A percentile compares a stretch with the other conserved stretches of the same genome.
phyloP scores from a whole-genome alignment of 768 basidiomycete genomes.

The Mycena epipterygia region DNA sequence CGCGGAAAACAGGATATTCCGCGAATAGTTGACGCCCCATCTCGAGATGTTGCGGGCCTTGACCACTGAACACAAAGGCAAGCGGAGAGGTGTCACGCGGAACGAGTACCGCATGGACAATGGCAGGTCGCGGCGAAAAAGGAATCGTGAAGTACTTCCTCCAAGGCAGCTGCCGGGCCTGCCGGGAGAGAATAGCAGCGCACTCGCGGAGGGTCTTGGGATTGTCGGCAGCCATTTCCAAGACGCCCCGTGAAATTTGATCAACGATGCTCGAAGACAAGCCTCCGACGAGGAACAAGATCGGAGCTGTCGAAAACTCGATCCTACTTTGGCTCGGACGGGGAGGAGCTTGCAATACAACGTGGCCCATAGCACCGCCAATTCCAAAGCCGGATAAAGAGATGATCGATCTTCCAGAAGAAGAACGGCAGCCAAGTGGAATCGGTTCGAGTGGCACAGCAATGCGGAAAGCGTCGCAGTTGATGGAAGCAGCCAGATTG shows the following conservation, averaged over 20 bases:
- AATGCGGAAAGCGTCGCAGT: not conserved
- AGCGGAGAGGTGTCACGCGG: constrained; percentile 34
- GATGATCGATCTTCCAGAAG: constrained; percentile 9
- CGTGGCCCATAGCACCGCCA: constrained; percentile 17
- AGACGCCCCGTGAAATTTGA: not conserved
- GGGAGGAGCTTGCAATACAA: constrained; percentile 13
- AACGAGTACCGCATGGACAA: constrained; percentile 26
- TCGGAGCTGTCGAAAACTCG: not conserved
- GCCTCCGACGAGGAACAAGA: constrained; percentile 16
- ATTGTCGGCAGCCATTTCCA: not conserved
- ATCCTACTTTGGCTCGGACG: not conserved
- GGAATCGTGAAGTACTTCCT: constrained; percentile 24
- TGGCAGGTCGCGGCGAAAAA: constrained; percentile 1
- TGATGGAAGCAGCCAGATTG: constrained; percentile 32
- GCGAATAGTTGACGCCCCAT: constrained; percentile 50
- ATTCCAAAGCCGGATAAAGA: constrained; percentile 2
- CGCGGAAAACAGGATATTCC: constrained; percentile 43
- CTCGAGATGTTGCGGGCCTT: constrained; percentile 50
- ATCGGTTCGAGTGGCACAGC: not conserved
- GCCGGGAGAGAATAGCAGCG: constrained; percentile 20
- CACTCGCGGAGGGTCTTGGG: not conserved
- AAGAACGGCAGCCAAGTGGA: not conserved
- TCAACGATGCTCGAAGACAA: constrained; percentile 3
- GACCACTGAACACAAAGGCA: constrained; percentile 51
- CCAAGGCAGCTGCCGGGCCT: constrained; percentile 38